A percentile compares a stretch with the other conserved stretches of the same genome.
These are phyloP conservation scores for Xylariaceae sp. DNA, from an alignment of 2,329 filamentous ascomycete genomes.

Conservation along the genomic window DNA sequence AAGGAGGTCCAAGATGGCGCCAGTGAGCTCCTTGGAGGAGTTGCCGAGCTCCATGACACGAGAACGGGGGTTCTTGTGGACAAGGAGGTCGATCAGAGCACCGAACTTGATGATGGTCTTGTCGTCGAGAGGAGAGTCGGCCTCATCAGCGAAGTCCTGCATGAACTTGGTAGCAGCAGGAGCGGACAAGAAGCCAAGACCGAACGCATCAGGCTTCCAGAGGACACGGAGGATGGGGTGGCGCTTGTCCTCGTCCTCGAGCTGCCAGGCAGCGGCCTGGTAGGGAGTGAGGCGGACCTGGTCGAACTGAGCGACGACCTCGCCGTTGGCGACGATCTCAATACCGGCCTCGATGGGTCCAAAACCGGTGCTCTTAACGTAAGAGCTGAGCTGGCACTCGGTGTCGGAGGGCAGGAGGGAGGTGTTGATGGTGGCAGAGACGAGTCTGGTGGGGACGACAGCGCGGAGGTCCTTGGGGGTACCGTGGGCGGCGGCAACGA, in stretches of 20 bases:
- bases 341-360: conserved; percentile 4
- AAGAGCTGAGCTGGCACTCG: neutral
- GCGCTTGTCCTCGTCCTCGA: neutral
- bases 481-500: conserved; percentile 4
- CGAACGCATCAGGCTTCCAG: conserved; percentile 20
- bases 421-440: neutral
- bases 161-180: neutral
- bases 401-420: neutral
- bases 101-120: neutral
- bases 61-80: conserved; percentile 10
- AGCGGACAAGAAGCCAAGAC: conserved; percentile 1
- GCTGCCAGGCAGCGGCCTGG: neutral
- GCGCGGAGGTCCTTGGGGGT: conserved; percentile 6
- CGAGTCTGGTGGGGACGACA: conserved; percentile 9
- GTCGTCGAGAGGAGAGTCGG: neutral
- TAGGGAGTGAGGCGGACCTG: conserved; percentile 5
- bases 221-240: conserved; percentile 17
- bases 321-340: conserved; percentile 8
- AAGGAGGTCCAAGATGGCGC: neutral
- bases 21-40: neutral
- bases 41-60: conserved; percentile 10
- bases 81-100: conserved; percentile 6
- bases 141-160: neutral
- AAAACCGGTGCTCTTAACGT: conserved; percentile 4
- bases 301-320: conserved; percentile 5